phyloP scores from a whole-genome alignment of 1,139 yeast species.

The Yamadazyma triangularis region DNA sequence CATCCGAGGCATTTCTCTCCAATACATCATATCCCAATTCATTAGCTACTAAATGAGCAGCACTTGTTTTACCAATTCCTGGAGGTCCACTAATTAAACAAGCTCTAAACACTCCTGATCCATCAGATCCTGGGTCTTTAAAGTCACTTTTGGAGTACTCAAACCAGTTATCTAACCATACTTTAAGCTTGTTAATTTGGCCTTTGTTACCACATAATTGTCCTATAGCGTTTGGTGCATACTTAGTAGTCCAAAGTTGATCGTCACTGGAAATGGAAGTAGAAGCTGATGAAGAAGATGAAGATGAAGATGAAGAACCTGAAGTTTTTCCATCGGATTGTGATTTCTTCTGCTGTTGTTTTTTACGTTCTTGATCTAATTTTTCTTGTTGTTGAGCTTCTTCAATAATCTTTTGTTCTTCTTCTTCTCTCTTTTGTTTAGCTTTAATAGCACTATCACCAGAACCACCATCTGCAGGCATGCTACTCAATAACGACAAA shows the following conservation, averaged over 20 bases:
- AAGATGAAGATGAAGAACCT: no score
- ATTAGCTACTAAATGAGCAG: constrained; percentile 70
- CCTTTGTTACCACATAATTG: constrained; percentile 93
- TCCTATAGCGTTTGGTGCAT: constrained; percentile 72
- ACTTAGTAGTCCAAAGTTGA: constrained; percentile 86
- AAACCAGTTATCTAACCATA: constrained; percentile 83
- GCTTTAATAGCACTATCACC: constrained; percentile 76
- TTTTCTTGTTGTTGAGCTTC: constrained; percentile 16
- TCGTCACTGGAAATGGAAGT: constrained; percentile 47
- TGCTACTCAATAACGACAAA: constrained; percentile 59
- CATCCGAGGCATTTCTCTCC: constrained; percentile 84
- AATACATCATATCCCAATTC: constrained; percentile 66
- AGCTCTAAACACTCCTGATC: constrained; percentile 68
- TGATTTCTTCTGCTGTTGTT: no score
- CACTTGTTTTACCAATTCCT: constrained; percentile 78
- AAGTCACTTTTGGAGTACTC: constrained; percentile 51
- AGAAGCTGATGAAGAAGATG: no score
- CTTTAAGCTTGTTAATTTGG: constrained; percentile 56
- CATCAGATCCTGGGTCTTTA: constrained; percentile 54
- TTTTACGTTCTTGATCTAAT: not conserved
- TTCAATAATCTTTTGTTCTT: constrained; percentile 51
- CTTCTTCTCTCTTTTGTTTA: constrained; percentile 60
- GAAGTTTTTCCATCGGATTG: constrained; percentile 17
- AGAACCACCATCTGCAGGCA: constrained; percentile 93
- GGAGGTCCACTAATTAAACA: constrained; percentile 85